phyloP scores from a whole-genome alignment of 2,329 filamentous ascomycete species.

The Furcasterigmium sp. region DNA sequence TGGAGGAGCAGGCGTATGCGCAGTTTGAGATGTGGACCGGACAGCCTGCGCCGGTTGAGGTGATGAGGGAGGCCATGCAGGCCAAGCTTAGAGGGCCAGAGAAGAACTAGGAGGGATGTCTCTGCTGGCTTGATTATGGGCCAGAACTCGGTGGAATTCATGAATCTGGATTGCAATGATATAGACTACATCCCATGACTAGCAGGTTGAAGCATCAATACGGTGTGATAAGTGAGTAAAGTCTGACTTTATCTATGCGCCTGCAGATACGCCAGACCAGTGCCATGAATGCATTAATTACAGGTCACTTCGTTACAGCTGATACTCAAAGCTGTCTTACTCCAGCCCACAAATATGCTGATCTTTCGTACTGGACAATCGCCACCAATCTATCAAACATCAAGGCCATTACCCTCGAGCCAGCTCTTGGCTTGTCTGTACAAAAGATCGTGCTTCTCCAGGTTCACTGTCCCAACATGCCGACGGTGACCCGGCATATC shows the following conservation, averaged over 20 bases:
- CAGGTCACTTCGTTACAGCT: too few species aligned
- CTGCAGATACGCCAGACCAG: too few species aligned
- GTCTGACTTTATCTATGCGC: too few species aligned
- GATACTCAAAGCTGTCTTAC: too few species aligned
- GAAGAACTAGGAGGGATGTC: too few species aligned
- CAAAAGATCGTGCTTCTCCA: constrained; percentile 37
- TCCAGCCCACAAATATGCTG: not conserved
- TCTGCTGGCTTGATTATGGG: too few species aligned
- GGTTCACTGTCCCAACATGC: constrained; percentile 14
- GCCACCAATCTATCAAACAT: constrained; percentile 10
- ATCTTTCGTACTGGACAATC: not conserved
- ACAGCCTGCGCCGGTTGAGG: not conserved
- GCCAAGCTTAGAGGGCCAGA: not conserved
- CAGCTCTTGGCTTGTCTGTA: constrained; percentile 37
- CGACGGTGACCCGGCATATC: constrained; percentile 40
- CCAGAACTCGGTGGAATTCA: too few species aligned
- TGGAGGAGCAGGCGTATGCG: constrained; percentile 4
- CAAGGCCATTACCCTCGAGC: constrained; percentile 32
- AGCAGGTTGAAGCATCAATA: too few species aligned
- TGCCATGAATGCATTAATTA: too few species aligned
- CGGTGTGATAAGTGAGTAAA: too few species aligned
- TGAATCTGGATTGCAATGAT: too few species aligned
- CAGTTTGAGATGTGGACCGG: constrained; percentile 2
- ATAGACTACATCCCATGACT: too few species aligned
- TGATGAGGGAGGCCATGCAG: not conserved